Conservation (phyloP, 2,329 filamentous ascomycete species). For the Nothomitra cinnamomea region DNA sequence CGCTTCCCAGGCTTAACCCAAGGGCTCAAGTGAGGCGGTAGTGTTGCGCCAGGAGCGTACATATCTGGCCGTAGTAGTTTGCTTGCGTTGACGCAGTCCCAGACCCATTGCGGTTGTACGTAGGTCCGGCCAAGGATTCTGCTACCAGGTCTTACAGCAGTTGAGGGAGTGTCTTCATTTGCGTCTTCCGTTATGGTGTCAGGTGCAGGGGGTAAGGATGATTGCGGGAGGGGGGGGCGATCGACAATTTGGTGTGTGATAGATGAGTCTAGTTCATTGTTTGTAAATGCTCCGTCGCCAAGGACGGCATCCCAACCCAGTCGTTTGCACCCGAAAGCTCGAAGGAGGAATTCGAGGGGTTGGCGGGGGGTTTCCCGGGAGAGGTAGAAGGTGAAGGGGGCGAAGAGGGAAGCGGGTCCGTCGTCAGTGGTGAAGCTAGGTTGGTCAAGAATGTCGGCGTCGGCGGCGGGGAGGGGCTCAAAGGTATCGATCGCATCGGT, state of each 20-base stretch:
- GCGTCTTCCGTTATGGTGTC: constrained; percentile 30
- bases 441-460: constrained; percentile 74
- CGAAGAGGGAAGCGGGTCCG: constrained; percentile 54
- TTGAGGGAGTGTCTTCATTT: constrained; percentile 25
- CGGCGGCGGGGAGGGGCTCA: constrained; percentile 55
- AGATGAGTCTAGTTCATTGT: constrained; percentile 66
- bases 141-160: constrained; percentile 36
- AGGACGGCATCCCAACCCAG: constrained; percentile 88
- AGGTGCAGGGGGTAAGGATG: constrained; percentile 27
- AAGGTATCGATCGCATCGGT: constrained; percentile 75
- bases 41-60: constrained; percentile 74
- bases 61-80: constrained; percentile 73
- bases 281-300: constrained; percentile 83
- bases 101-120: constrained; percentile 94
- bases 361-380: constrained; percentile 86
- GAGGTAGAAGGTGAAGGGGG: constrained; percentile 78
- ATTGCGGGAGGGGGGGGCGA: constrained; percentile 53
- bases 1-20: constrained; percentile 81
- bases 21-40: constrained; percentile 89
- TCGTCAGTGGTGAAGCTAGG: constrained; percentile 50
- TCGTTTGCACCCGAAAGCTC: constrained; percentile 87
- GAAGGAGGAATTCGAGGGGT: constrained; percentile 80
- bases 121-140: constrained; percentile 86
- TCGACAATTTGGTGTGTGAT: constrained; percentile 98
- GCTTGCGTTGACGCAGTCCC: constrained; percentile 89